These are phyloP conservation scores for Leccinum imitatum DNA, from an alignment of 768 basidiomycete genomes.

Conservation along the genomic window DNA sequence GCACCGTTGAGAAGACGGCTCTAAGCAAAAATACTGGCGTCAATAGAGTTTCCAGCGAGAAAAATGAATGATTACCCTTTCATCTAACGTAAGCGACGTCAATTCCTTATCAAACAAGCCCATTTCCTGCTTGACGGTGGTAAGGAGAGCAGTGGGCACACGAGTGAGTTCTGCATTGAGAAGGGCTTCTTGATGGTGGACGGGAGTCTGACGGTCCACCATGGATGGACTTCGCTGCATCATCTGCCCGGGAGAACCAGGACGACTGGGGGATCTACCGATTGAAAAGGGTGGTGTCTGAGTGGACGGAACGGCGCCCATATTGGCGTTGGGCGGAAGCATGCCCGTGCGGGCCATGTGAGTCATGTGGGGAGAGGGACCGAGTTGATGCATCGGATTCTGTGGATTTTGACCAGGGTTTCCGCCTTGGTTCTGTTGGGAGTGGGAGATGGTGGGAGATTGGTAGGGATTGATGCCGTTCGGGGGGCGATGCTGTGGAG, in stretches of 20 bases:
- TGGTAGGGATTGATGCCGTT: constrained; percentile 54
- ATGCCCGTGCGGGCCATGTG: constrained; percentile 46
- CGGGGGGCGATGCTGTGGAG: constrained; percentile 42
- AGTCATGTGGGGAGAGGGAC: constrained; percentile 51
- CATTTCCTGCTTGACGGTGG: constrained; percentile 41
- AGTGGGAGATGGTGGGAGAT: constrained; percentile 64
- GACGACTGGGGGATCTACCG: constrained; percentile 60
- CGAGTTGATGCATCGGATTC: constrained; percentile 49
- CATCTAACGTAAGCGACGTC: constrained; percentile 41
- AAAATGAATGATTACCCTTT: constrained; percentile 51
- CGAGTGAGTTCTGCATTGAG: constrained; percentile 43
- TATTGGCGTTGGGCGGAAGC: constrained; percentile 46
- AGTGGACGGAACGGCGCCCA: constrained; percentile 37
- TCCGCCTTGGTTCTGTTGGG: constrained; percentile 47
- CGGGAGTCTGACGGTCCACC: constrained; percentile 45
- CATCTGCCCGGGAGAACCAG: constrained; percentile 52
- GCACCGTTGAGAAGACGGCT: constrained; percentile 34
- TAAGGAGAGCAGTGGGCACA: constrained; percentile 38
- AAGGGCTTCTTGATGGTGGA: constrained; percentile 19
- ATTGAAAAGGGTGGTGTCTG: constrained; percentile 44
- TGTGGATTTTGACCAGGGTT: constrained; percentile 32
- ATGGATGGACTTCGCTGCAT: constrained; percentile 60
- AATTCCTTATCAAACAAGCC: constrained; percentile 49
- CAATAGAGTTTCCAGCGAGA: constrained; percentile 3
- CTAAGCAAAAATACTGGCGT: constrained; percentile 28